Evolutionary conservation across 305 asterid genomes (phyloP), one percentile per base, ranked within the genome.

Genomic region (Fraxinus xanthoxyloides): DNA sequence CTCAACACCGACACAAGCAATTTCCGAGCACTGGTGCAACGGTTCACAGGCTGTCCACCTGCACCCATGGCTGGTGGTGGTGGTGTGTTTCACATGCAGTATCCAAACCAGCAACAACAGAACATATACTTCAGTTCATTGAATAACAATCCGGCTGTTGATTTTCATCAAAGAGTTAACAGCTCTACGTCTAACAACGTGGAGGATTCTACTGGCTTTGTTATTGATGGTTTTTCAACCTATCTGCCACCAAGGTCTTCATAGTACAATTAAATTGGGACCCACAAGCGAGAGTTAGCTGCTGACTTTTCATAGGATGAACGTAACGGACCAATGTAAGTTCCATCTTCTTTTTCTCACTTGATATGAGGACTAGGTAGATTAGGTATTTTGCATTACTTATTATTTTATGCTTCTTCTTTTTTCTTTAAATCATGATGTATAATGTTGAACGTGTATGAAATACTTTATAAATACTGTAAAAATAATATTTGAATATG

Each of bases 11-110:
- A 90, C 85, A 69, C 90, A 12, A 17, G 90, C 87, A 90, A 90
- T 86, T 90, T 90, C 72, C 67, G 93, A 77, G 91, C 92, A 89
- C 87, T 90, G 92, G 93, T 88, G 81, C 93, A 90, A 36, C 89
- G 84, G 56, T 90, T 87, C 86, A 90, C 93, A 67, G 93, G 92
- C 12, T 87, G 87, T 13, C 88, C 90, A 19, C 23, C 88, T 40
- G 65, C 80, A 79, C 65, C 85, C 12, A 54, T 54, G 65, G 65
- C 9, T n/a, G 65, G 26, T n/a, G 61, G 61, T n/a, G 65, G 59
- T 48, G 59, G 7, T 4, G 26, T 10, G 65, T 54, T 54, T 54
- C 65, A 54, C 10, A 54, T 54, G 26, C 65, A 54, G 26, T 54
- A 54, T 54, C 65, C 24, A n/a, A 54, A 54, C 65, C 65, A 54